These are phyloP conservation scores for Daldinia sp. DNA, from an alignment of 2,329 filamentous ascomycete species.

Conservation along the genomic window DNA sequence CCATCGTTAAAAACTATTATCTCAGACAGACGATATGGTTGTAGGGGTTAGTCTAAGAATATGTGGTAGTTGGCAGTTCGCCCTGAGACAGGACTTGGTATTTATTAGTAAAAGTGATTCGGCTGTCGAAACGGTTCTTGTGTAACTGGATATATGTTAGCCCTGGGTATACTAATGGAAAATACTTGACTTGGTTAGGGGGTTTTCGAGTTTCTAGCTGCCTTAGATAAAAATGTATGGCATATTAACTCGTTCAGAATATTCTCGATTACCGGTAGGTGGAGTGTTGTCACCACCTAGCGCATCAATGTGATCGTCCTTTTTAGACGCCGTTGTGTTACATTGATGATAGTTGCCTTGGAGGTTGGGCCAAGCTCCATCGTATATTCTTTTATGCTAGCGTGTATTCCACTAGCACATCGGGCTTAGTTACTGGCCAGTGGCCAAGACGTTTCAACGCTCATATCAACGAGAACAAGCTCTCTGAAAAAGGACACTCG, in stretches of 20 bases:
- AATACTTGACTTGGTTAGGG: not conserved
- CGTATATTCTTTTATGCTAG: not conserved
- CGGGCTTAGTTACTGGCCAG: not conserved
- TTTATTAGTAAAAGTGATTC: conserved; percentile 4
- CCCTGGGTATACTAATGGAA: not conserved
- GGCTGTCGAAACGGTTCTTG: conserved; percentile 30
- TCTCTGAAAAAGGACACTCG: not conserved
- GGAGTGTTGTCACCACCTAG: not conserved
- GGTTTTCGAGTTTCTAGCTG: not conserved
- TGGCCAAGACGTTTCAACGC: conserved; percentile 25
- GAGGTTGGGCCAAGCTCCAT: not conserved
- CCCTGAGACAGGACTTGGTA: no score
- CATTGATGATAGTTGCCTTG: conserved; percentile 5
- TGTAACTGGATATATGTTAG: conserved; percentile 18
- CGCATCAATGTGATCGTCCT: not conserved
- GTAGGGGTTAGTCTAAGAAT: not conserved
- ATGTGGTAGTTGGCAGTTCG: not conserved
- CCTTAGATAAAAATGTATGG: not conserved
- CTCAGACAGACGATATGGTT: not conserved
- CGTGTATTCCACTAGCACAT: conserved; percentile 11
- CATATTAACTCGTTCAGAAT: not conserved
- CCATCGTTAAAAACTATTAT: not conserved
- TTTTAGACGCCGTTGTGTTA: conserved; percentile 5
- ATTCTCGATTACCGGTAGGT: not conserved
- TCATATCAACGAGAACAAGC: not conserved